Evolutionary conservation across 164 flowering plant species (phyloP).

Genomic region (Magnolia changhungtana): DNA sequence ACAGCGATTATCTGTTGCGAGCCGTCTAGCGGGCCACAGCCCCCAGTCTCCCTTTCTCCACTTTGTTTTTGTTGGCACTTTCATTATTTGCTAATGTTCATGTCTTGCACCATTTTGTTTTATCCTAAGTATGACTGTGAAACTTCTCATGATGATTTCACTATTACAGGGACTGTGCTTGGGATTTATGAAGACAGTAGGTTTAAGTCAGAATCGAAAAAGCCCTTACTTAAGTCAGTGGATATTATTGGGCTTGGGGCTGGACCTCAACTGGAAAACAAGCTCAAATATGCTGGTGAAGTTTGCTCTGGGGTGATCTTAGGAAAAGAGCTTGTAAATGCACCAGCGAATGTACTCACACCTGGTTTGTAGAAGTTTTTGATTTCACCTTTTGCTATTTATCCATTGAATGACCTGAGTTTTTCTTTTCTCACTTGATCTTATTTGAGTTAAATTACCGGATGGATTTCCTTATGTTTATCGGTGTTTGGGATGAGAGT

Average conservation of each 20-base stretch:
- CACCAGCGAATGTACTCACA: conserved; percentile 97
- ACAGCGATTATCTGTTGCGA: no score
- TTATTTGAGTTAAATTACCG: background rate
- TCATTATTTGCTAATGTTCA: background rate
- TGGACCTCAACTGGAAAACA: conserved; percentile 75
- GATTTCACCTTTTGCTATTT: background rate
- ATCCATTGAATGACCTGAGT: background rate
- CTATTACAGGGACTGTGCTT: conserved; percentile 53
- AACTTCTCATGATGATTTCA: conserved; percentile 9
- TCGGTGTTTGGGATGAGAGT: background rate
- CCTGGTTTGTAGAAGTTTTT: conserved; percentile 59
- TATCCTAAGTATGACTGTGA: background rate
- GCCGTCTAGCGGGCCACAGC: no score
- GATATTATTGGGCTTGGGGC: conserved; percentile 88
- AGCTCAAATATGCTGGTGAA: conserved; percentile 68
- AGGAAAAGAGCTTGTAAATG: conserved; percentile 89
- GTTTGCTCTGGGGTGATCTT: conserved; percentile 75
- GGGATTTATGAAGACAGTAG: conserved; percentile 81
- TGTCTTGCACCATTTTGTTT: background rate
- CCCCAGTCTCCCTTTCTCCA: no score
- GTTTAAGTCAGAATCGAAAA: conserved; percentile 83
- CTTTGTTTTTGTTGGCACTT: background rate
- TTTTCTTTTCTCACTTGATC: background rate
- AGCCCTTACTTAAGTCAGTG: conserved; percentile 57
- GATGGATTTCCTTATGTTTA: background rate